Conservation (phyloP, 2,329 filamentous ascomycete genomes). For the Colletotrichum tanaceti region DNA sequence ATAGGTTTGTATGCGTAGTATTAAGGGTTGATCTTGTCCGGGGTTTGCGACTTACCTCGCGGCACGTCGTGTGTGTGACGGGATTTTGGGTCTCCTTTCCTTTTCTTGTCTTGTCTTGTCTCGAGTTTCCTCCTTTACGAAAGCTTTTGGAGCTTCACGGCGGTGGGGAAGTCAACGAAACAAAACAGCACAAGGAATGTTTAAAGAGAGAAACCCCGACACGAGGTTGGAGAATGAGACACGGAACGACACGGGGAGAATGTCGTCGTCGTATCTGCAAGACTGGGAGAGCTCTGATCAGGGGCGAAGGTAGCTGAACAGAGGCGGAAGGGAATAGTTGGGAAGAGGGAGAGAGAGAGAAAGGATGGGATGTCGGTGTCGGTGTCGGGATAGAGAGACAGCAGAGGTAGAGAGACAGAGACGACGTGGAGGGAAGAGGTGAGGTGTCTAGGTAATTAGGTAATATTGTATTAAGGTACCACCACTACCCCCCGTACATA, state of each 20-base stretch:
- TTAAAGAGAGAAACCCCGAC: neutral
- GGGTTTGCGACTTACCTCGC: constrained; percentile 24
- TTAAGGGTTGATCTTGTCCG: neutral
- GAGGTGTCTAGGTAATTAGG: constrained; percentile 39
- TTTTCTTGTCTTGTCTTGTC: neutral
- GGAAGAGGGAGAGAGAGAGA: neutral
- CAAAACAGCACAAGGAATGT: constrained; percentile 6
- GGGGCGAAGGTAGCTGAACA: constrained; percentile 27
- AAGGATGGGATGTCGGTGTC: constrained; percentile 1
- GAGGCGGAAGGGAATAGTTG: constrained; percentile 12
- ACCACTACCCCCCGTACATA: too few relatives aligned
- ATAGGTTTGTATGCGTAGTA: neutral
- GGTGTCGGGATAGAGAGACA: neutral
- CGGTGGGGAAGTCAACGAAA: constrained; percentile 8
- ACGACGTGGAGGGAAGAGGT: constrained; percentile 10
- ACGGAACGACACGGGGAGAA: constrained; percentile 20
- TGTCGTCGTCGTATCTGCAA: constrained; percentile 27
- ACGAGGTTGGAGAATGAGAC: constrained; percentile 8
- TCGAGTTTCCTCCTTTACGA: constrained; percentile 24
- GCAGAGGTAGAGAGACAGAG: neutral
- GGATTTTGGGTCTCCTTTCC: constrained; percentile 20
- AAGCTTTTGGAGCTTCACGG: constrained; percentile 13
- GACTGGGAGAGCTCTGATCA: constrained; percentile 24
- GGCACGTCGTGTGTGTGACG: constrained; percentile 24
- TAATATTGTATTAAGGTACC: constrained; percentile 14